Conservation (phyloP, 305 asterid genomes). For the Petunia hybrid region DNA sequence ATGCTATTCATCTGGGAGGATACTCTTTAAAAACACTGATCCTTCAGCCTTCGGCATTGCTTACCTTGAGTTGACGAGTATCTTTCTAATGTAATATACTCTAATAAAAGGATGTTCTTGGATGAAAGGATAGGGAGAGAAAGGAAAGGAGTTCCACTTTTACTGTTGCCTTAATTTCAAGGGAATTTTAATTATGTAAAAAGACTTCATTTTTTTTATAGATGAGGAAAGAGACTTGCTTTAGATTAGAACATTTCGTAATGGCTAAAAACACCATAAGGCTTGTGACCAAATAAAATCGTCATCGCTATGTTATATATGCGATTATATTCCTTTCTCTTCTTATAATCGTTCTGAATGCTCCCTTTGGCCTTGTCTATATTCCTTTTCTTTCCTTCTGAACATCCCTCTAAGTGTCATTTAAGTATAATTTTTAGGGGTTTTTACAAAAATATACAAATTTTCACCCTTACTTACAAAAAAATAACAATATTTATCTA, state of each 20-base stretch:
- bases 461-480: too few relatives aligned
- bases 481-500: too few relatives aligned
- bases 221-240: background rate
- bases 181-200: background rate
- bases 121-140: slow-evolving; percentile 1
- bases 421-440: too few relatives aligned
- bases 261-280: background rate
- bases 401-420: background rate
- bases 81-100: background rate
- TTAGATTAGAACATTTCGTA: background rate
- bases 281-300: background rate
- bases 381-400: background rate
- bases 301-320: background rate
- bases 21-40: background rate
- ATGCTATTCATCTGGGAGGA: slow-evolving; percentile 14
- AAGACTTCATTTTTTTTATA: background rate
- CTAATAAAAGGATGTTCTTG: background rate
- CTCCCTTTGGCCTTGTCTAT: background rate
- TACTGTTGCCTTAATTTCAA: slow-evolving; percentile 22
- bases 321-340: slow-evolving; percentile 2
- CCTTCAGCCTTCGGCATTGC: background rate
- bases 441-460: too few relatives aligned
- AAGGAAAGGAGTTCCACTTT: background rate
- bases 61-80: background rate
- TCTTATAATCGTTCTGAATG: background rate